Base-by-base conservation (phyloP, 176 grass and related monocot species). In the Paspalum vaginatum region DNA sequence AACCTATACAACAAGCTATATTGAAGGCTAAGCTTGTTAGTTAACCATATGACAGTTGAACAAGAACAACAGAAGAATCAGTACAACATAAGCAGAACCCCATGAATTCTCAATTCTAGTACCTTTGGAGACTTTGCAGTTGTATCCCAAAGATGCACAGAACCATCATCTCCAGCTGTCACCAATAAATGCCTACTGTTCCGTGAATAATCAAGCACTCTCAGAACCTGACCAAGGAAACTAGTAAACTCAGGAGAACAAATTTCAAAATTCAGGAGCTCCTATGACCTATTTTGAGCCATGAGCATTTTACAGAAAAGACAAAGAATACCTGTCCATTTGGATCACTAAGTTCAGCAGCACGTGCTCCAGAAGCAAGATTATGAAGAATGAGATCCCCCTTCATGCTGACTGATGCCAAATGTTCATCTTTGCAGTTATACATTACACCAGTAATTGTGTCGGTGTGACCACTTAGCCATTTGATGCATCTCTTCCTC, bases 311-410 rank as follows among this genome's bases (percentile, higher is more conserved):
- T 84, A 43, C 65, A 70, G 18, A 46, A 37, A 9, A 81, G 27
- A 70, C 12, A 80, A n/a, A 60, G 80, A 62, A 81, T 45, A 95
- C 96, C 90, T 99, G 96, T 53, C 92, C 92, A 86, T 99, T 90
- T 95, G 96, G 96, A 73, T 99, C 96, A 76, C 88, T 93, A 76
- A 99, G 89, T 88, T 99, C 96, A 77, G 92, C 86, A 78, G 92
- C 86, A 69, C 92, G 88, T 75, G 92, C 92, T 75, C 96, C 96
- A 60, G 96, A 99, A 82, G 92, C 86, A 89, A 99, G 96, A 86
- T 99, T 95, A 46, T 99, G 96, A 85, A 99, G 96, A 91, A 99
- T 99, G 53, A 99, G 92, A 78, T 99, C 96, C 41, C 96, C 96
- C 56, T 88, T 94, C 79, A 95, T 77, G 68, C 88, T 99, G 69